Conservation (phyloP, 306 rosid genomes). For the Luffa aegyptiaca region DNA sequence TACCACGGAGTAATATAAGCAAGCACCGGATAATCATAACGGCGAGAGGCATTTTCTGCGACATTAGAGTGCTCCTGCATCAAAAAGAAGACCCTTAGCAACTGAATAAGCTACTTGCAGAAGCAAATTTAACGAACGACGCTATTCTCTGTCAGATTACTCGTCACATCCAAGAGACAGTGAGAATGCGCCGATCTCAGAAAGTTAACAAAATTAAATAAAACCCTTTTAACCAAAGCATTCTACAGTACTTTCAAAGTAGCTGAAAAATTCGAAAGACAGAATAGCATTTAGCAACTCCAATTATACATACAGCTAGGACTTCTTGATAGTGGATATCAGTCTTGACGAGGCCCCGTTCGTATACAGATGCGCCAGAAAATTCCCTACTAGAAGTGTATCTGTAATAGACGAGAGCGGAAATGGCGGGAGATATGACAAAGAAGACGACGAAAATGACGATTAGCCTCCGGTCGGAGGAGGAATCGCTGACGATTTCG, state of each 20-base stretch:
- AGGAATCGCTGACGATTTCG: constrained; percentile 9
- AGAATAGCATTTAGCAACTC: background rate
- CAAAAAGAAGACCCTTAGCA: constrained; percentile 1
- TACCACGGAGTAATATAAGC: constrained; percentile 97
- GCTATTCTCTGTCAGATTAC: background rate
- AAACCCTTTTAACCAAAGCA: background rate
- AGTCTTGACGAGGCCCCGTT: constrained; percentile 33
- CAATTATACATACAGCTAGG: constrained; percentile 41
- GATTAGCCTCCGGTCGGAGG: constrained; percentile 28
- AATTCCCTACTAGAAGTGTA: constrained; percentile 16
- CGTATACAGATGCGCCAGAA: constrained; percentile 19
- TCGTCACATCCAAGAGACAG: background rate
- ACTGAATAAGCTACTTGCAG: background rate
- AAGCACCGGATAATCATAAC: constrained; percentile 61
- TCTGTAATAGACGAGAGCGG: constrained; percentile 28
- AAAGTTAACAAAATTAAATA: too few species aligned
- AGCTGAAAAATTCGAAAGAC: background rate
- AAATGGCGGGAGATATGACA: constrained; percentile 36
- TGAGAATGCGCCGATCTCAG: background rate
- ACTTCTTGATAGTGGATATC: constrained; percentile 45
- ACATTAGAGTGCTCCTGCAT: constrained; percentile 57
- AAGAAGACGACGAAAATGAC: constrained; percentile 37
- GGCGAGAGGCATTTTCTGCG: constrained; percentile 38
- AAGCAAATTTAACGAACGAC: background rate
- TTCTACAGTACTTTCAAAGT: background rate